Conservation (phyloP, 495 filamentous ascomycete genomes). For the Talaromyces ruber region DNA sequence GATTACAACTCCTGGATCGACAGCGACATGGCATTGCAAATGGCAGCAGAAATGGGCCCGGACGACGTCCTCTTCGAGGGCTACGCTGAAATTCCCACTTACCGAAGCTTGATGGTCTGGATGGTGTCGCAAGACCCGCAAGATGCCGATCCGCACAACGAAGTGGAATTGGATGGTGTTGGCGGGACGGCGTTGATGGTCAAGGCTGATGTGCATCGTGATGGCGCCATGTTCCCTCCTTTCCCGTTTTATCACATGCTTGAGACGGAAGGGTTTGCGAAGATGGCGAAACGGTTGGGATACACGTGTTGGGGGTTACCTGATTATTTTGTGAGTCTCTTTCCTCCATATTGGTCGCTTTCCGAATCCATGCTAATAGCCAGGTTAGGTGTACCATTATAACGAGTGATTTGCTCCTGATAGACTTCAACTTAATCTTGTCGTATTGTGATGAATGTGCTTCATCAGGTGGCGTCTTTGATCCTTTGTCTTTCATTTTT, state of each 20-base stretch:
- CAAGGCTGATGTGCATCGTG: constrained; percentile 93
- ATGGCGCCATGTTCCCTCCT: constrained; percentile 97
- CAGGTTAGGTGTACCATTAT: constrained; percentile 71
- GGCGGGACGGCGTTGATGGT: constrained; percentile 91
- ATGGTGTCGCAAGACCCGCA: constrained; percentile 42
- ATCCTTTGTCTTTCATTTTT: neutral
- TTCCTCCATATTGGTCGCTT: neutral
- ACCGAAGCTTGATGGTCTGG: constrained; percentile 86
- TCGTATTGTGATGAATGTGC: neutral
- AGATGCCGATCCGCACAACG: constrained; percentile 45
- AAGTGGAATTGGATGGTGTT: constrained; percentile 79
- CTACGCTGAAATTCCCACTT: constrained; percentile 87
- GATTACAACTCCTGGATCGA: constrained; percentile 98
- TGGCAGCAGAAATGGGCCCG: constrained; percentile 69
- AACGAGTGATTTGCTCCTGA: constrained; percentile 54
- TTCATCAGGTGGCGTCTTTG: neutral
- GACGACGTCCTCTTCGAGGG: constrained; percentile 94
- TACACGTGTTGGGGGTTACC: constrained; percentile 80
- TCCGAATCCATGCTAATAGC: constrained; percentile 12
- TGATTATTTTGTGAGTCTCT: constrained; percentile 79
- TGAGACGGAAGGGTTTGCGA: constrained; percentile 96
- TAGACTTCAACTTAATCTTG: neutral
- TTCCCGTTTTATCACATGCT: constrained; percentile 96
- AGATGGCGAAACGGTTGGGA: constrained; percentile 85
- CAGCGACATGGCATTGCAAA: constrained; percentile 60